These are phyloP conservation scores for Backusella luteola DNA, from an alignment of 192 early-diverging fungal genomes.

Conservation along the genomic window DNA sequence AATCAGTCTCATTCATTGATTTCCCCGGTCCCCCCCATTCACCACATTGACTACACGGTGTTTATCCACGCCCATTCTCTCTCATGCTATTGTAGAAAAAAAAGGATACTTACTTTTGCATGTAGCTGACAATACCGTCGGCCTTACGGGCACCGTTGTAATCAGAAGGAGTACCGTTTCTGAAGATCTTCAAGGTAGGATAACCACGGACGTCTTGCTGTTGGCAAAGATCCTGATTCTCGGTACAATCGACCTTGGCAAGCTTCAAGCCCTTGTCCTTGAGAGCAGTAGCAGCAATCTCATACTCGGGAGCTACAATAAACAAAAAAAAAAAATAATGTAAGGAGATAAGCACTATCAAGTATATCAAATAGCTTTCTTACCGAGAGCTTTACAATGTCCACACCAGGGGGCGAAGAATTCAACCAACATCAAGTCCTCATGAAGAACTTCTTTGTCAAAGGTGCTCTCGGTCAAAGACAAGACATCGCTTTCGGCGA, in stretches of 20 bases:
- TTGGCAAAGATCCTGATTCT: conserved; percentile 78
- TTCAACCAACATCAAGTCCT: conserved; percentile 82
- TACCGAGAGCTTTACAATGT: conserved; percentile 88
- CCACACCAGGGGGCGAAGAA: conserved; percentile 99
- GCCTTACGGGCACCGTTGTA: conserved; percentile 90
- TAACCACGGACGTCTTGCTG: conserved; percentile 84
- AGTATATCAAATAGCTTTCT: not conserved
- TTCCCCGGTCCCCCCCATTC: not conserved
- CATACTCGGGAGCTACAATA: conserved; percentile 83
- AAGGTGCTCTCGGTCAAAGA: conserved; percentile 63
- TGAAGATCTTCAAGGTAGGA: conserved; percentile 92
- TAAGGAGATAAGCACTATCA: not conserved
- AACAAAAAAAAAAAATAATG: not conserved
- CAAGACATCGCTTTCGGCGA: conserved; percentile 51
- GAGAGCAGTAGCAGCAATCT: conserved; percentile 83
- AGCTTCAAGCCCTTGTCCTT: conserved; percentile 71
- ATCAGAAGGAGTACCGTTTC: conserved; percentile 63
- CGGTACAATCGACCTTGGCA: conserved; percentile 98
- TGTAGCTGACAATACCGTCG: conserved; percentile 85
- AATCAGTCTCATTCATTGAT: not conserved
- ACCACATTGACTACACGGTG: not conserved
- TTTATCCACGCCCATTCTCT: not conserved
- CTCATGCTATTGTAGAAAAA: not conserved
- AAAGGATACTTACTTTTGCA: conserved; percentile 72
- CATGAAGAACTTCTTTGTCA: conserved; percentile 51